Evolutionary conservation across 192 early-diverging fungal genomes (phyloP).

Genomic region (Thamnidium elegans): DNA sequence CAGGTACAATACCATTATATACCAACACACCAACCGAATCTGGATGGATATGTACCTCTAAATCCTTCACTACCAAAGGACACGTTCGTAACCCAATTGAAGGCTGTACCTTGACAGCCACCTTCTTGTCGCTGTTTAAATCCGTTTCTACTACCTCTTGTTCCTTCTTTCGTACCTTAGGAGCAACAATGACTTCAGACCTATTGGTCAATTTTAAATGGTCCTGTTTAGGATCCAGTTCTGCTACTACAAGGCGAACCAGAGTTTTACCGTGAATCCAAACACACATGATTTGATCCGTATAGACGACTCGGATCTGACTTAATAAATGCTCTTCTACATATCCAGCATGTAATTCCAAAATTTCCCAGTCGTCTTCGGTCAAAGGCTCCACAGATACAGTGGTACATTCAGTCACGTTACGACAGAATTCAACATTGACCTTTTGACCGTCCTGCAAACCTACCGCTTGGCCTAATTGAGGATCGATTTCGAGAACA

Average conservation of each 20-base stretch:
- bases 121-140: neutral
- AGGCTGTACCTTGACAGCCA: neutral
- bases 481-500: slow-evolving; percentile 69
- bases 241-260: slow-evolving; percentile 58
- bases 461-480: slow-evolving; percentile 63
- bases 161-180: slow-evolving; percentile 50
- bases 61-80: slow-evolving; percentile 15
- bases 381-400: slow-evolving; percentile 67
- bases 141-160: slow-evolving; percentile 22
- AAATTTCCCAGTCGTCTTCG: slow-evolving; percentile 81
- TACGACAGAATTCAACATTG: slow-evolving; percentile 55
- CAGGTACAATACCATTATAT: slow-evolving; percentile 13
- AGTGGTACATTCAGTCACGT: slow-evolving; percentile 51
- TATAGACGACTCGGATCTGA: slow-evolving; percentile 67
- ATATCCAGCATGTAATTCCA: slow-evolving; percentile 74
- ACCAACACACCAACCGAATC: slow-evolving; percentile 32
- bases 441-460: slow-evolving; percentile 59
- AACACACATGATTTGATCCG: slow-evolving; percentile 65
- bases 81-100: neutral
- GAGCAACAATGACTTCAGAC: slow-evolving; percentile 71
- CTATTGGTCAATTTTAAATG: slow-evolving; percentile 60
- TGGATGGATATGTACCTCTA: slow-evolving; percentile 42
- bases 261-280: slow-evolving; percentile 70
- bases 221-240: slow-evolving; percentile 47
- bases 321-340: slow-evolving; percentile 67